Percentiles rank a stretch among this genome's conserved stretches.
These are phyloP conservation scores for Cicer yamashitae DNA, from an alignment of 306 rosid species.

Conservation along the genomic window DNA sequence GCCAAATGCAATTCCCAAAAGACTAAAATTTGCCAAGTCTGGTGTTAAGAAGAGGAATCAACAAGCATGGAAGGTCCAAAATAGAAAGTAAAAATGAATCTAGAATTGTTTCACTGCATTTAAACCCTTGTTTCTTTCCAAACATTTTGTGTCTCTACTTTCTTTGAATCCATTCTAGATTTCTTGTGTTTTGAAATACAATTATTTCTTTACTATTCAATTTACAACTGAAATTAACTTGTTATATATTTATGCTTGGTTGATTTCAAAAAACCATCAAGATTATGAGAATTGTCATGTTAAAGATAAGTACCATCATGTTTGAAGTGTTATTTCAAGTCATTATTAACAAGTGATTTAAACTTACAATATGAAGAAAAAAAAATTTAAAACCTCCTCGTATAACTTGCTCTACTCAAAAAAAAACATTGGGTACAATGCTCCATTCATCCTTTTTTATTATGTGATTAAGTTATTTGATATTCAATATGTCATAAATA, in stretches of 20 bases:
- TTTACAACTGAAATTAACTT: conserved; percentile 18
- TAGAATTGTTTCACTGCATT: conserved; percentile 10
- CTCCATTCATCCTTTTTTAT: no score
- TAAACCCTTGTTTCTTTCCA: conserved; percentile 5
- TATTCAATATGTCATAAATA: no score
- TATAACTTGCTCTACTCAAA: no score
- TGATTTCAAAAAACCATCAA: not conserved
- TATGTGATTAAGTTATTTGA: no score
- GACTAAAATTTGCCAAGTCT: conserved; percentile 91
- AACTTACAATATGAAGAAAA: no score
- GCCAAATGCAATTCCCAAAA: conserved; percentile 79
- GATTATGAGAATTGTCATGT: no score
- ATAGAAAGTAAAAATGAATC: conserved; percentile 45
- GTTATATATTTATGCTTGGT: not conserved
- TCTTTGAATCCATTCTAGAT: conserved; percentile 34
- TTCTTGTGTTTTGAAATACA: conserved; percentile 18
- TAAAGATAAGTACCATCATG: no score
- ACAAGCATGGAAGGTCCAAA: conserved; percentile 56
- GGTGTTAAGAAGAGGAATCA: conserved; percentile 95
- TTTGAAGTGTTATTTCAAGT: no score
- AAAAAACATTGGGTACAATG: no score
- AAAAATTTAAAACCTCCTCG: no score
- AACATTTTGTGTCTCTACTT: conserved; percentile 19
- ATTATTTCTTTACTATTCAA: conserved; percentile 18
- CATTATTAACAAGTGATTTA: no score